phyloP scores from a whole-genome alignment of 805 yeast genomes.

The Blastobotrys mokoenaii region DNA sequence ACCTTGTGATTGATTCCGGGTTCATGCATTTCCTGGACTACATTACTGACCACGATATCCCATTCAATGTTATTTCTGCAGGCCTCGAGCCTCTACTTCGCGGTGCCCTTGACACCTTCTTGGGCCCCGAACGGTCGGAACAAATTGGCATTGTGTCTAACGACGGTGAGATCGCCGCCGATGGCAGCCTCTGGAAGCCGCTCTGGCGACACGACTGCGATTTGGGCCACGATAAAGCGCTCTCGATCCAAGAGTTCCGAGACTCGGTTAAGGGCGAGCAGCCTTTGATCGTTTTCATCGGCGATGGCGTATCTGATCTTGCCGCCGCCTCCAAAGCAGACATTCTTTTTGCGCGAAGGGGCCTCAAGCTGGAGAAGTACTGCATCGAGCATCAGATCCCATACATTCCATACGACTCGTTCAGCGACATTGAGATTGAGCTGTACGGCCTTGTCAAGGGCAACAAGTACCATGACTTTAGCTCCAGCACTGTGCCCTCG shows the following conservation, averaged over 20 bases:
- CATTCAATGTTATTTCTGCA: slow-evolving; percentile 37
- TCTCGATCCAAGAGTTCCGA: slow-evolving; percentile 32
- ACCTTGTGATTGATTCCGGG: slow-evolving; percentile 33
- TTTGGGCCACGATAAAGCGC: slow-evolving; percentile 38
- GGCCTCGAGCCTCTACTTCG: slow-evolving; percentile 36
- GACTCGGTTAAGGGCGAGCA: slow-evolving; percentile 11
- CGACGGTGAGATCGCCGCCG: slow-evolving; percentile 31
- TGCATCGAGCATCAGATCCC: slow-evolving; percentile 34
- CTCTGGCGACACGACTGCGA: slow-evolving; percentile 36
- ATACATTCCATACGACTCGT: slow-evolving; percentile 35
- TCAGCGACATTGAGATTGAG: slow-evolving; percentile 33
- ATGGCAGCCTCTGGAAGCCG: slow-evolving; percentile 33
- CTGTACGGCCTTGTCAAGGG: slow-evolving; percentile 21
- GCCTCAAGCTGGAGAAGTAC: slow-evolving; percentile 34
- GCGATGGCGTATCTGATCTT: slow-evolving; percentile 47
- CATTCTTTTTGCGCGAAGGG: slow-evolving; percentile 35
- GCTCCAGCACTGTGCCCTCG: not conserved
- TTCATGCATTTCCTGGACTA: slow-evolving; percentile 32
- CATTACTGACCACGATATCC: slow-evolving; percentile 30
- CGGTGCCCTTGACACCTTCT: slow-evolving; percentile 33
- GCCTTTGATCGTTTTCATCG: slow-evolving; percentile 37
- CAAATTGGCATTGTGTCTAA: slow-evolving; percentile 35
- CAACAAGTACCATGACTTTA: not conserved
- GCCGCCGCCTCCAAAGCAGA: slow-evolving; percentile 39
- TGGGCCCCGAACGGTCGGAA: slow-evolving; percentile 30